These are phyloP conservation scores for Paramecium tetraurelia DNA, from an alignment of 73 alveolate species.

Conservation along the genomic window DNA sequence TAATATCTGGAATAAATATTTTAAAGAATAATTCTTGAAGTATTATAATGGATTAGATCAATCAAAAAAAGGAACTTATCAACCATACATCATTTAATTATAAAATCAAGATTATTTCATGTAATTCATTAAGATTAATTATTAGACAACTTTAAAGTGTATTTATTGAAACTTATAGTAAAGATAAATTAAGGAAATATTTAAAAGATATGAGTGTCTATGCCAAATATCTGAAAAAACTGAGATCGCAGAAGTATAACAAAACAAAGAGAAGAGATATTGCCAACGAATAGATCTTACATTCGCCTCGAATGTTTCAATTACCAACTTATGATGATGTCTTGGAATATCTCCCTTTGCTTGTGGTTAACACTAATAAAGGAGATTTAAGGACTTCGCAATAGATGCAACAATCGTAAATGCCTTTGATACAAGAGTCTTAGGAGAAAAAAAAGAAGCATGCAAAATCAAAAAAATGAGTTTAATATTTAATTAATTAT, in stretches of 20 bases:
- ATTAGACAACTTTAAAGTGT: not conserved
- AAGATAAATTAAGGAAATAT: not conserved
- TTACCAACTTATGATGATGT: conserved; percentile 2
- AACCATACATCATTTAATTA: not conserved
- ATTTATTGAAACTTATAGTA: not conserved
- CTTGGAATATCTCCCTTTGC: not conserved
- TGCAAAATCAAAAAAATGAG: not conserved
- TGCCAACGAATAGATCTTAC: not conserved
- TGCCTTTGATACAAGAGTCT: not conserved
- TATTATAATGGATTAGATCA: not conserved
- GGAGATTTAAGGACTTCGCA: not conserved
- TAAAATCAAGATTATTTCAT: not conserved
- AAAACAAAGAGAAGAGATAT: not conserved
- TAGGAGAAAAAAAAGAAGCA: not conserved
- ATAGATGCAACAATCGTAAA: not conserved
- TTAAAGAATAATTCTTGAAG: not conserved
- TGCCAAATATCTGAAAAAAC: not conserved
- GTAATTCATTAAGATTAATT: not conserved
- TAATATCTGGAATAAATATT: not conserved
- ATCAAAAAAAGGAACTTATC: not conserved
- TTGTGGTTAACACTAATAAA: not conserved
- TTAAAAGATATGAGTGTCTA: not conserved
- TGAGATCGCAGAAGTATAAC: not conserved
- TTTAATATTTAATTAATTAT: conserved; percentile 1
- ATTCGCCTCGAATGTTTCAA: not conserved